phyloP scores from a whole-genome alignment of 345 rosid genomes.

The sweet orange (Citrus sinensis) region DNA sequence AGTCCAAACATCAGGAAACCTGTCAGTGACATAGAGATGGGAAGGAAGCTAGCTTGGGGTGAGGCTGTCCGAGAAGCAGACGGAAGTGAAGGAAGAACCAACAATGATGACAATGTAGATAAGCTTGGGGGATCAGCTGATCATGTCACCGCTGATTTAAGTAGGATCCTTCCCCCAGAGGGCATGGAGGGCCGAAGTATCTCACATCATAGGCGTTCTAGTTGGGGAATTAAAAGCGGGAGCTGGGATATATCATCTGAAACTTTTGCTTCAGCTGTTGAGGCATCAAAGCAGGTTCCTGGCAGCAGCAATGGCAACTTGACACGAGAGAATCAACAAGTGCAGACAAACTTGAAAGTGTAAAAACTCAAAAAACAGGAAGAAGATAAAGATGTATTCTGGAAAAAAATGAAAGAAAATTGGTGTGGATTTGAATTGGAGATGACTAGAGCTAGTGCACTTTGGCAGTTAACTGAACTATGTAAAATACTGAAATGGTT shows the following conservation, averaged over 20 bases:
- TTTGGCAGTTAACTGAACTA: neutral
- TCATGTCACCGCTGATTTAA: conserved; percentile 44
- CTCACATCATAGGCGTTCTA: conserved; percentile 44
- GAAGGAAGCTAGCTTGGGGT: conserved; percentile 66
- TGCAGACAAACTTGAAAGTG: conserved; percentile 10
- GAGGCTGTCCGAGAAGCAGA: conserved; percentile 28
- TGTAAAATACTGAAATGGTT: neutral
- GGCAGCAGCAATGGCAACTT: conserved; percentile 16
- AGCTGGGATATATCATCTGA: conserved; percentile 72
- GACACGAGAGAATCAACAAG: conserved; percentile 16
- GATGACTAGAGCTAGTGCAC: neutral
- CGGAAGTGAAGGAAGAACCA: conserved; percentile 29
- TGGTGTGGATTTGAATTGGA: conserved; percentile 10
- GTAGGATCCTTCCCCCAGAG: conserved; percentile 66
- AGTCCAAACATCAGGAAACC: conserved; percentile 50
- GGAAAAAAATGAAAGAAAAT: neutral
- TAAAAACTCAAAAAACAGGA: neutral
- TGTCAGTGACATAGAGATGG: conserved; percentile 56
- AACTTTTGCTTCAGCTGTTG: conserved; percentile 31
- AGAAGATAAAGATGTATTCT: neutral
- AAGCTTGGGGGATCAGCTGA: conserved; percentile 35
- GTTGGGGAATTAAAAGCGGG: conserved; percentile 70
- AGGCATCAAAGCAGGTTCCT: conserved; percentile 30
- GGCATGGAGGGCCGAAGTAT: conserved; percentile 55
- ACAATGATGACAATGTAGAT: conserved; percentile 25